phyloP scores from a whole-genome alignment of 139 green algal species.

The Volvox reticuliferus region DNA sequence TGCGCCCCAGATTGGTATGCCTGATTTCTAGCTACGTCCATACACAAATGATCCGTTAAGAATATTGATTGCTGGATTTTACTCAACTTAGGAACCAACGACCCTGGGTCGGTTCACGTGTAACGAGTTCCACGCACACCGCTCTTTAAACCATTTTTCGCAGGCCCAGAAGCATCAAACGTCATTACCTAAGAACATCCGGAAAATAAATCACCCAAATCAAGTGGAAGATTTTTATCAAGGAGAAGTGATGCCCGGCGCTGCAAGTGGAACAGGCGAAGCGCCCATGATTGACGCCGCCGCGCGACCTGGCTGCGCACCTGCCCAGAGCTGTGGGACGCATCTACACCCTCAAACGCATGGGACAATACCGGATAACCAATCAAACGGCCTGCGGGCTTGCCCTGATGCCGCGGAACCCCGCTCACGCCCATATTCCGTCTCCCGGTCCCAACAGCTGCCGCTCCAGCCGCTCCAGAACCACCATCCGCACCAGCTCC shows the following conservation, averaged over 20 bases:
- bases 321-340: not conserved
- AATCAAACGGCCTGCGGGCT: not conserved
- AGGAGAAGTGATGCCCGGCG: no score
- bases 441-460: not conserved
- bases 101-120: conserved; percentile 1
- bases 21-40: no score
- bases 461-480: not conserved
- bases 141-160: not conserved
- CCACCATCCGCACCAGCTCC: not conserved
- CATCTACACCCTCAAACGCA: no score
- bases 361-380: not conserved
- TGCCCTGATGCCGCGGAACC: not conserved
- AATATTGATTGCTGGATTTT: no score
- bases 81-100: not conserved
- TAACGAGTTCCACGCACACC: not conserved
- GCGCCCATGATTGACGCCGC: not conserved
- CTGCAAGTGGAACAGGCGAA: no score
- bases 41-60: no score
- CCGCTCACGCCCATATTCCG: not conserved
- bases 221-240: no score
- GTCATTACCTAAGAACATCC: no score
- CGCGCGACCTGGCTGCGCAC: not conserved
- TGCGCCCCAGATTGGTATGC: no score
- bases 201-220: no score
- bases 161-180: not conserved